phyloP scores from a whole-genome alignment of 1,284 basidiomycete genomes.

The Neonothopanus nambi region DNA sequence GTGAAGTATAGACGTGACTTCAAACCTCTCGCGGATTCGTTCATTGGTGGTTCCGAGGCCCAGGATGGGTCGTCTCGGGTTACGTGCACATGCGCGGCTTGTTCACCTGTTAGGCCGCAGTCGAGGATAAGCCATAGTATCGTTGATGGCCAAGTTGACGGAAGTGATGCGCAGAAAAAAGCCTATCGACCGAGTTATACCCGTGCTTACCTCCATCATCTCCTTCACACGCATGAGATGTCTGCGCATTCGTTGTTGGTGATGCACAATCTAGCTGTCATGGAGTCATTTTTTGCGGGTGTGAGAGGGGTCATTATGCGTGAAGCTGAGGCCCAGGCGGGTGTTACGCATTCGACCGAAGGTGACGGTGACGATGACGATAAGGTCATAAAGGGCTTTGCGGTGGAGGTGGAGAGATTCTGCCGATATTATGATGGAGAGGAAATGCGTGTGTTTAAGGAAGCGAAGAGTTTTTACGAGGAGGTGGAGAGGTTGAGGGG shows the following conservation, averaged over 20 bases:
- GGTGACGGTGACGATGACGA: background rate
- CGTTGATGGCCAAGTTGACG: slow-evolving; percentile 33
- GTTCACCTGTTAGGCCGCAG: slow-evolving; percentile 50
- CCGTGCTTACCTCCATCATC: slow-evolving; percentile 79
- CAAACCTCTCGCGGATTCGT: slow-evolving; percentile 21
- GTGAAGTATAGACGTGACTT: slow-evolving; percentile 61
- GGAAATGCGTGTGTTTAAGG: slow-evolving; percentile 3
- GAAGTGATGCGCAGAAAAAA: background rate
- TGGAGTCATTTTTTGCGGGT: slow-evolving; percentile 63
- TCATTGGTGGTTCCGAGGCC: background rate
- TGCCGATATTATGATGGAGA: slow-evolving; percentile 49
- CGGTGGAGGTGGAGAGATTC: slow-evolving; percentile 53
- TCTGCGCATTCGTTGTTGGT: slow-evolving; percentile 71
- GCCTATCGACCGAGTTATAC: slow-evolving; percentile 43
- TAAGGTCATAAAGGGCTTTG: slow-evolving; percentile 31
- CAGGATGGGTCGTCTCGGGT: background rate
- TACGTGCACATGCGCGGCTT: slow-evolving; percentile 62
- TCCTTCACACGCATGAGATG: slow-evolving; percentile 87
- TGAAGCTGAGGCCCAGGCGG: slow-evolving; percentile 15
- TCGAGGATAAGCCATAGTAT: slow-evolving; percentile 41
- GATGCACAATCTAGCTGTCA: slow-evolving; percentile 70
- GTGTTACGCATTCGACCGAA: background rate
- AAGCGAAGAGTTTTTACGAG: slow-evolving; percentile 41
- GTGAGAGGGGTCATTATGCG: slow-evolving; percentile 45
- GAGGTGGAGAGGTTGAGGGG: slow-evolving; percentile 66